Conservation (phyloP, 2,329 filamentous ascomycete genomes). For the Hypocrella siamensis region DNA sequence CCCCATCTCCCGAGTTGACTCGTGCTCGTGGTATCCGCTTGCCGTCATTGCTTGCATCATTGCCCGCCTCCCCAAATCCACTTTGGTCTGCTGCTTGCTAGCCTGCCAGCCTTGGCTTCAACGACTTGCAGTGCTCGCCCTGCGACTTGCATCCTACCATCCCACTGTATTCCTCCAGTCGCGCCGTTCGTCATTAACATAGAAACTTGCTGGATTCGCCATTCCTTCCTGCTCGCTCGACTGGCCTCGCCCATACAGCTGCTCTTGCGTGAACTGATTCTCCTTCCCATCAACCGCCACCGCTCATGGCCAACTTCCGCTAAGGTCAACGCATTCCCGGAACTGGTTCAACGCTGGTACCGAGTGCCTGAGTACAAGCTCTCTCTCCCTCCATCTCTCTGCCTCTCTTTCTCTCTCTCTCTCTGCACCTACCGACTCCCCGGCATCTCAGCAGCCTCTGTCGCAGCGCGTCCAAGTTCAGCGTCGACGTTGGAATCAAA, state of each 20-base stretch:
- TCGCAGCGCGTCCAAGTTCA: neutral
- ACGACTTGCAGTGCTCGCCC: neutral
- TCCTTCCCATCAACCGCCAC: neutral
- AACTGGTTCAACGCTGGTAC: neutral
- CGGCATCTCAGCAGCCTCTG: neutral
- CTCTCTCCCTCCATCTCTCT: neutral
- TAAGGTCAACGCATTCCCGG: neutral
- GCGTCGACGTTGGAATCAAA: too few species aligned
- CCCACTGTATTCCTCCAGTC: too few species aligned
- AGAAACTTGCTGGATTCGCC: too few species aligned
- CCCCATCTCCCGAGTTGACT: slow-evolving; percentile 2
- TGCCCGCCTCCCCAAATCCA: slow-evolving; percentile 1
- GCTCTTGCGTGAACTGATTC: neutral
- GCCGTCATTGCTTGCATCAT: slow-evolving; percentile 4
- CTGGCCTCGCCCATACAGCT: neutral
- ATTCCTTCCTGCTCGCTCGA: neutral
- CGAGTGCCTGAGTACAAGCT: neutral
- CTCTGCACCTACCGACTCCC: neutral
- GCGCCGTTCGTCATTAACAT: too few species aligned
- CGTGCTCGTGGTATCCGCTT: slow-evolving; percentile 1
- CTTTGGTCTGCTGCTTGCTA: slow-evolving; percentile 1
- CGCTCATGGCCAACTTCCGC: neutral
- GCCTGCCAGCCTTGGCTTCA: neutral
- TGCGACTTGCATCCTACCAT: neutral
- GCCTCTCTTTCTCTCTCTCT: neutral